phyloP scores from a whole-genome alignment of 768 basidiomycete species.

The Tricholoma matsutake region DNA sequence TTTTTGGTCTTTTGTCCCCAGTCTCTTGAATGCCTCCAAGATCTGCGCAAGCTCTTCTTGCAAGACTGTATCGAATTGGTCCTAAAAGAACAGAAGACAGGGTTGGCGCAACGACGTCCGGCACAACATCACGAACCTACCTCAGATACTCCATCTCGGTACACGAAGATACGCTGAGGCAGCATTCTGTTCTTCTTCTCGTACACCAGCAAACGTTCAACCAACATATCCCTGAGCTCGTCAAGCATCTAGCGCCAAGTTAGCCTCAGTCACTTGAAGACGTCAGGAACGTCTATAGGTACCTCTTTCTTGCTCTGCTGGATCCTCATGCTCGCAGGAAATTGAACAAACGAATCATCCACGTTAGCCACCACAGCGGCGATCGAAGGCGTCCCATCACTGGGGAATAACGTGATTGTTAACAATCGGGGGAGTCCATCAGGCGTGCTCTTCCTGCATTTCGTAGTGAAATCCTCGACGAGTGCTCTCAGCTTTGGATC shows the following conservation, averaged over 20 bases:
- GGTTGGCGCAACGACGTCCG: neutral
- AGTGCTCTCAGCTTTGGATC: slow-evolving; percentile 45
- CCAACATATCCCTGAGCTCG: slow-evolving; percentile 62
- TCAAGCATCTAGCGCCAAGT: slow-evolving; percentile 60
- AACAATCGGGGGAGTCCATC: slow-evolving; percentile 33
- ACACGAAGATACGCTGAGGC: slow-evolving; percentile 69
- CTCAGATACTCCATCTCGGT: slow-evolving; percentile 82
- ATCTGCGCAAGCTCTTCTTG: slow-evolving; percentile 62
- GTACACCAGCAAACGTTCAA: slow-evolving; percentile 63
- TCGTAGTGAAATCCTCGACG: slow-evolving; percentile 50
- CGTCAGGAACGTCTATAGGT: too few relatives aligned
- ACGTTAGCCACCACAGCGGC: slow-evolving; percentile 80
- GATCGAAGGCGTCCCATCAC: slow-evolving; percentile 74
- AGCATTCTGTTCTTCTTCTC: slow-evolving; percentile 51
- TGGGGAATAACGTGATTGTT: slow-evolving; percentile 27
- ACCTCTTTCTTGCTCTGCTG: slow-evolving; percentile 53
- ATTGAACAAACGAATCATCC: slow-evolving; percentile 69
- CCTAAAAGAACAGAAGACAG: slow-evolving; percentile 27
- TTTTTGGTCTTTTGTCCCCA: slow-evolving; percentile 40
- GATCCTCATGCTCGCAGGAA: slow-evolving; percentile 68
- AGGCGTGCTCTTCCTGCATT: slow-evolving; percentile 51
- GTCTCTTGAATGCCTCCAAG: slow-evolving; percentile 52
- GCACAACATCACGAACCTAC: slow-evolving; percentile 31
- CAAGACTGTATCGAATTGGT: slow-evolving; percentile 67
- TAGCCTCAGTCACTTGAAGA: neutral